Conservation (phyloP, 192 early-diverging fungal species). For the Backusella sp. region DNA sequence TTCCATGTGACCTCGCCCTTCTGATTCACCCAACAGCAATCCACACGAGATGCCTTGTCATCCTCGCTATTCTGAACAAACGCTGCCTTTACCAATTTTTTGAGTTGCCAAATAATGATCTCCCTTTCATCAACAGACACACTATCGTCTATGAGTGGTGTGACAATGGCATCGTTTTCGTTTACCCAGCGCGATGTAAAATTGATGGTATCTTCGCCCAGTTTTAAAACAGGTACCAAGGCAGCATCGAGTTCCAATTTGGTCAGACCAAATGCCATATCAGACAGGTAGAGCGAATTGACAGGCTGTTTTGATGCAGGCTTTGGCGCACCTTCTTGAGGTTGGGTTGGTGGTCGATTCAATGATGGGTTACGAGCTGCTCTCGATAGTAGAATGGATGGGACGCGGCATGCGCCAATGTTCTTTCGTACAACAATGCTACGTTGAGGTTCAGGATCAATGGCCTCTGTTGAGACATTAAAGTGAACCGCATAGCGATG, state of each 20-base stretch:
- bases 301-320: constrained; percentile 41
- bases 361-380: constrained; percentile 25
- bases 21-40: constrained; percentile 58
- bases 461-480: constrained; percentile 65
- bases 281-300: constrained; percentile 55
- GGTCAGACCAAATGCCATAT: constrained; percentile 52
- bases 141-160: constrained; percentile 36
- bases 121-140: constrained; percentile 55
- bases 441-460: constrained; percentile 76
- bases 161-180: constrained; percentile 51
- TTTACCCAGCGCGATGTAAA: constrained; percentile 49
- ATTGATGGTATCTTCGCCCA: constrained; percentile 38
- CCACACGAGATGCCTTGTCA: constrained; percentile 38
- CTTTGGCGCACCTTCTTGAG: not conserved
- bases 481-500: constrained; percentile 75
- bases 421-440: constrained; percentile 65
- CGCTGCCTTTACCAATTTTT: constrained; percentile 36
- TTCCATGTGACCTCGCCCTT: constrained; percentile 49
- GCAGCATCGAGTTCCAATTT: constrained; percentile 44
- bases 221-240: constrained; percentile 41
- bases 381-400: constrained; percentile 43
- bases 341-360: constrained; percentile 14
- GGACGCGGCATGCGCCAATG: constrained; percentile 24
- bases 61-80: constrained; percentile 17
- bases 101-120: constrained; percentile 39